phyloP scores from a whole-genome alignment of 179 eudicot genomes.

The Nepenthes alata region DNA sequence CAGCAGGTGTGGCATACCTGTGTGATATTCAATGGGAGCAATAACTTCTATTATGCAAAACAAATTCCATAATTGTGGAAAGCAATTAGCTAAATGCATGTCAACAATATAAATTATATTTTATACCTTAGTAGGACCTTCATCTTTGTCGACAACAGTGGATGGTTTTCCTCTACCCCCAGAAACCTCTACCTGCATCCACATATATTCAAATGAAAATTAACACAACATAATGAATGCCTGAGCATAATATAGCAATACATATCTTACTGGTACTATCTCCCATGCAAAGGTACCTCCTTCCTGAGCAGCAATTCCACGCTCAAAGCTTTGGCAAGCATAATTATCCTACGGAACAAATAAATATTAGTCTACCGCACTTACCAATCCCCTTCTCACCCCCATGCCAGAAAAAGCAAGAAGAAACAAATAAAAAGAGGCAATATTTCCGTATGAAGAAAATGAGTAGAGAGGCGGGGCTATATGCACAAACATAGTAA shows the following conservation, averaged over 20 bases:
- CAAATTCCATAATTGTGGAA: not conserved
- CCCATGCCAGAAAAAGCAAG: not conserved
- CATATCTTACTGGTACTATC: constrained; percentile 29
- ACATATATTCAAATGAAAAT: constrained; percentile 2
- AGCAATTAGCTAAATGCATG: not conserved
- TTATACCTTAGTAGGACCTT: constrained; percentile 33
- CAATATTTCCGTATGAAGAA: not conserved
- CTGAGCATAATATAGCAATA: not conserved
- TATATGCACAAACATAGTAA: no score
- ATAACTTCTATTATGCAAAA: not conserved
- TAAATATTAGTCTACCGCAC: not conserved
- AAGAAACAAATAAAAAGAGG: not conserved
- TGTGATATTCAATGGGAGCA: not conserved
- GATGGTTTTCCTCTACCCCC: constrained; percentile 44
- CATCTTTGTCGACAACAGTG: constrained; percentile 34
- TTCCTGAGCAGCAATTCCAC: constrained; percentile 38
- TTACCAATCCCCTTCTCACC: no score
- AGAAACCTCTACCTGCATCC: constrained; percentile 33
- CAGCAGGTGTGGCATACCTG: not conserved
- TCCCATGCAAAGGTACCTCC: constrained; percentile 45
- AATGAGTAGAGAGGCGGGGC: no score
- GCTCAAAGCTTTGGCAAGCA: constrained; percentile 47
- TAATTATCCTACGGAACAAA: constrained; percentile 26
- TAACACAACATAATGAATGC: not conserved
- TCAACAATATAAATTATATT: not conserved